Base-by-base conservation (phyloP, 352 stramenopile genomes). In the Blastocystis hominis region DNA sequence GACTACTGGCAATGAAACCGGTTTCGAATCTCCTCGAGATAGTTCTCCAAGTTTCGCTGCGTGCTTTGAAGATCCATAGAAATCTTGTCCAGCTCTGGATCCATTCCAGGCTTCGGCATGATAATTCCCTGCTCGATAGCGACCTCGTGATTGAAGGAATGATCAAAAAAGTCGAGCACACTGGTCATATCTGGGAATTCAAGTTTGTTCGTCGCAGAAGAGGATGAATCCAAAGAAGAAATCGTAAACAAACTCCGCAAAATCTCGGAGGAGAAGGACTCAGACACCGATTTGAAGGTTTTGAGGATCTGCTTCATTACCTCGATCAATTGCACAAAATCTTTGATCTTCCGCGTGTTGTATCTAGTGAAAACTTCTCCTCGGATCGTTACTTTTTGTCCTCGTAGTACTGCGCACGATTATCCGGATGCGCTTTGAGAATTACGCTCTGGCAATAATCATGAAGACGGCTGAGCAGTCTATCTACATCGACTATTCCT, bases 391-490 rank as follows among this genome's bases (percentile, higher is more conserved):
- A 98, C 77, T 93, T 96, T 70, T 92, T 93, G 20, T 90, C 92
- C 89, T 99, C 97, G 90, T 99, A 99, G 90, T 99, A 95, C 72
- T 99, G 94, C 54, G 96, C 96, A 46, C 96, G 92, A 64, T 94
- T 95, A 89, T 98, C 95, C 0, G 96, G 96, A 90, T 98, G 96
- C 53, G 86, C 79, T 3, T 56, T 68, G n/a, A 69, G 86, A 20
- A 89, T 66, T 81, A 96, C 88, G 54, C 91, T 89, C 40, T 92
- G 95, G 15, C 96, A 95, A 88, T 98, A 94, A 40, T 94, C 95
- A 88, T 99, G 96, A 53, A 99, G 94, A 61, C 96, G 93, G 55
- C 94, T 94, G 6, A 99, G 90, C 17, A 98, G 88, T 3, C 96
- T 92, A 90, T 99, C 97, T 24, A 99, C 90, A 89, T 99, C 97